These are phyloP conservation scores for Litchi chinensis DNA, from an alignment of 345 rosid species.

Conservation along the genomic window DNA sequence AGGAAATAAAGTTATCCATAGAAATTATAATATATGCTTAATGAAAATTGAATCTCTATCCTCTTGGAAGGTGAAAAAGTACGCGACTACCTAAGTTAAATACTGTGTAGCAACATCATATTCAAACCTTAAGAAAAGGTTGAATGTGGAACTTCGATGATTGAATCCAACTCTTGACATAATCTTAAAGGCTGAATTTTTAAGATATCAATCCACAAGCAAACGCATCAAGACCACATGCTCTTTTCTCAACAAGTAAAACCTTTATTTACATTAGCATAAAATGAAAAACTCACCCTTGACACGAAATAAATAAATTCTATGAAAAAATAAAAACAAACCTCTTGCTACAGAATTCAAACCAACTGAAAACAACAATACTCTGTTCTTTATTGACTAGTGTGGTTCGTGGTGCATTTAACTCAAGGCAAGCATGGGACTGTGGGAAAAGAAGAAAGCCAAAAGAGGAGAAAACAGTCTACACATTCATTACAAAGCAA, in stretches of 20 bases:
- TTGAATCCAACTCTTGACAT: not conserved
- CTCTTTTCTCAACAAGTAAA: not conserved
- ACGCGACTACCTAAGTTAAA: no score
- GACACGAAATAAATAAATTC: not conserved
- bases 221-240: not conserved
- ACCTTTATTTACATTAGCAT: not conserved
- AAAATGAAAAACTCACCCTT: not conserved
- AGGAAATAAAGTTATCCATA: no score
- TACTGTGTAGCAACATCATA: no score
- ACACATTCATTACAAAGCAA: slow-evolving; percentile 21
- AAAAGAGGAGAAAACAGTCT: slow-evolving; percentile 13
- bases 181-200: not conserved
- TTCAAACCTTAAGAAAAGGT: not conserved
- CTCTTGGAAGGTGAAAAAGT: no score
- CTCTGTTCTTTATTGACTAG: not conserved
- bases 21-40: no score
- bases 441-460: not conserved
- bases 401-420: not conserved
- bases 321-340: not conserved
- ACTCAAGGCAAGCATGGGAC: slow-evolving; percentile 2
- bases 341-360: not conserved
- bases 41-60: no score
- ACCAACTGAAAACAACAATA: not conserved
- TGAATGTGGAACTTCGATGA: not conserved
- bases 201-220: not conserved